Conservation (phyloP, 2,329 filamentous ascomycete species). For the Calonectria honghensis region DNA sequence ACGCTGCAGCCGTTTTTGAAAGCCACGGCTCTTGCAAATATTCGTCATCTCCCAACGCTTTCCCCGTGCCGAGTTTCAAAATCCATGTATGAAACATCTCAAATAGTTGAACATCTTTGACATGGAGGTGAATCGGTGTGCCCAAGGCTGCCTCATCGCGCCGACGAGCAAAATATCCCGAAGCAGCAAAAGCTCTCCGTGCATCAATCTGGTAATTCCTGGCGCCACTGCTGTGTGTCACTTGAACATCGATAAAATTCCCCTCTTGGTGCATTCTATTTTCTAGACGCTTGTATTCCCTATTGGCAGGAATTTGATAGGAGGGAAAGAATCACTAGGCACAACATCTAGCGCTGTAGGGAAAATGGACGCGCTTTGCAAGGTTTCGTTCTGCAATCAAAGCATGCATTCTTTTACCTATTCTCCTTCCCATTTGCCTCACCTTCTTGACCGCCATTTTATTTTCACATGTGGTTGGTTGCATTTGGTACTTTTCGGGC, state of each 20-base stretch:
- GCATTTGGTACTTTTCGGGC: not conserved
- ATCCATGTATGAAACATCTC: not conserved
- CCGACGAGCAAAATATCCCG: not conserved
- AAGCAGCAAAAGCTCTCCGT: not conserved
- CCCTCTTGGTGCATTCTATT: not conserved
- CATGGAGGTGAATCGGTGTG: not conserved
- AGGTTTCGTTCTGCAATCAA: not conserved
- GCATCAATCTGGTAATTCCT: not conserved
- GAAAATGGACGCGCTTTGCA: not conserved
- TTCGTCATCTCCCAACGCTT: not conserved
- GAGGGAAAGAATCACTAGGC: not conserved
- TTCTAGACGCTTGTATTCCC: not conserved
- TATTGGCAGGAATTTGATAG: fast-evolving
- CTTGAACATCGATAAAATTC: not conserved
- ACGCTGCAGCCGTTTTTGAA: not conserved
- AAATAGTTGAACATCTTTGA: not conserved
- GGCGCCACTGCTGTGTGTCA: not conserved
- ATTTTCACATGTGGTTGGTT: not conserved
- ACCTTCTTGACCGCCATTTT: not conserved
- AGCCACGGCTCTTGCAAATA: slow-evolving; percentile 2
- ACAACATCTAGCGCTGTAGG: not conserved
- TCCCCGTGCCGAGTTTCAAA: not conserved
- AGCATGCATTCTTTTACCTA: not conserved
- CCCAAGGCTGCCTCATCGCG: not conserved
- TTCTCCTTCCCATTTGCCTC: not conserved